These are phyloP conservation scores for Prunus padus DNA, from an alignment of 306 rosid species.

Conservation along the genomic window DNA sequence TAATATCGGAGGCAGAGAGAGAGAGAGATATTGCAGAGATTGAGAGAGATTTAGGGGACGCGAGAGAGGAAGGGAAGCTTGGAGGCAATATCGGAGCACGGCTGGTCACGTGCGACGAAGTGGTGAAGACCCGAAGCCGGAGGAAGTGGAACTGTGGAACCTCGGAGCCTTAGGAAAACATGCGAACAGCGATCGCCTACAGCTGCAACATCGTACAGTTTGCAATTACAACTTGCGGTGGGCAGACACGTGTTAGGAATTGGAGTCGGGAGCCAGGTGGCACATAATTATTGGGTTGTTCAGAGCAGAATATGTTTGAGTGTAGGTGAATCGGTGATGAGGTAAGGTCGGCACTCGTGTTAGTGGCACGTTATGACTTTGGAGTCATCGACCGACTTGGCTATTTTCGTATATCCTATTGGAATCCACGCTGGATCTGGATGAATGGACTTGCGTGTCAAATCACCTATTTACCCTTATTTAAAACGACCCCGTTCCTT, in stretches of 20 bases:
- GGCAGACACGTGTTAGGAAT: neutral
- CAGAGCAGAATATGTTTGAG: neutral
- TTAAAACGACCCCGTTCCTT: neutral
- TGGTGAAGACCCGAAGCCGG: neutral
- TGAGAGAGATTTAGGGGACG: neutral
- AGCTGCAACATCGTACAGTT: neutral
- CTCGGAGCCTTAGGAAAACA: neutral
- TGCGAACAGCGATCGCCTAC: neutral
- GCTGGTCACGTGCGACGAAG: neutral
- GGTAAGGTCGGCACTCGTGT: neutral
- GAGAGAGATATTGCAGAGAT: neutral
- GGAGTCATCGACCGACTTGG: neutral
- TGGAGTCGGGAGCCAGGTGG: neutral
- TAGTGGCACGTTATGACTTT: neutral
- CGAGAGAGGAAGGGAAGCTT: neutral
- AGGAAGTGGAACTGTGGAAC: conserved; percentile 8
- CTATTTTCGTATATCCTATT: neutral
- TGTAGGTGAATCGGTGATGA: neutral
- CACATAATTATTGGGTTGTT: neutral
- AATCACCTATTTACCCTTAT: neutral
- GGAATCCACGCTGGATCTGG: neutral
- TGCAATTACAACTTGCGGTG: neutral
- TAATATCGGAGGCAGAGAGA: neutral
- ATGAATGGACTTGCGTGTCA: neutral
- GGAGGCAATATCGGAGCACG: neutral